Conservation (phyloP, 1,139 yeast genomes). For the Trichomonascaceae sp. region DNA sequence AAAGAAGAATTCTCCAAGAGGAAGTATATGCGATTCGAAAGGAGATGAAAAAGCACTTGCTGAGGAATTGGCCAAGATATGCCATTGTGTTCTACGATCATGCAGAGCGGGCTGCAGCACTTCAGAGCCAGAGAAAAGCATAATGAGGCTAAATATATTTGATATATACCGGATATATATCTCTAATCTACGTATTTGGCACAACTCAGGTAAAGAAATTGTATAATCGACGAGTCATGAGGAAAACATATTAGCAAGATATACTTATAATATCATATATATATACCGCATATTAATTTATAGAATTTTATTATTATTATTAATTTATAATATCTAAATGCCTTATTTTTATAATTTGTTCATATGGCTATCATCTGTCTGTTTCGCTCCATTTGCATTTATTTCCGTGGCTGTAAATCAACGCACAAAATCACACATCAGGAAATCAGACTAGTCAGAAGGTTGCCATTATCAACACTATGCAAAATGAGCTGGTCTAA, state of each 20-base stretch:
- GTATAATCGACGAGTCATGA: not conserved
- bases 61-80: not conserved
- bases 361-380: too few relatives aligned
- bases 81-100: not conserved
- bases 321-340: too few relatives aligned
- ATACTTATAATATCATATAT: too few relatives aligned
- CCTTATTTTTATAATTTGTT: too few relatives aligned
- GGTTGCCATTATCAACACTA: not conserved
- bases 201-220: not conserved
- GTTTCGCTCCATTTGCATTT: not conserved
- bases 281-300: too few relatives aligned
- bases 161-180: not conserved
- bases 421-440: not conserved
- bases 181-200: not conserved
- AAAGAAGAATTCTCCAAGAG: not conserved
- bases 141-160: not conserved
- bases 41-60: not conserved
- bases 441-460: not conserved
- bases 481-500: not conserved
- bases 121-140: not conserved
- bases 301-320: too few relatives aligned
- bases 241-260: not conserved
- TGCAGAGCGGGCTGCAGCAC: not conserved
- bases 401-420: not conserved
- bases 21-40: not conserved